Percentiles rank a stretch among this genome's conserved stretches.
Evolutionary conservation across 148 eudicot genomes (phyloP).

Genomic region (Salicornia ramosissima): DNA sequence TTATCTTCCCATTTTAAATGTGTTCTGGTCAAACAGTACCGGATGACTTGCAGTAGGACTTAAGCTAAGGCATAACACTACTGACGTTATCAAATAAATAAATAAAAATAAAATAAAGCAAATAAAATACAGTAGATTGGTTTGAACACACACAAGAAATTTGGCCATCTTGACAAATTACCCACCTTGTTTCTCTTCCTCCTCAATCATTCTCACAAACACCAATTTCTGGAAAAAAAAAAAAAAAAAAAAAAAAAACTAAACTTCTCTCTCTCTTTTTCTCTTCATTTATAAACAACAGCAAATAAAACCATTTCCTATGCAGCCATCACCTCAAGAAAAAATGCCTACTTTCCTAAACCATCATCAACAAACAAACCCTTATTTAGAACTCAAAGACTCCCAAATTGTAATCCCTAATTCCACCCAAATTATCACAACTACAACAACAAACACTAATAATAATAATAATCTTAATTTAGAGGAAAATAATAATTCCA

Average conservation of each 20-base stretch:
- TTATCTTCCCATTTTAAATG: no score
- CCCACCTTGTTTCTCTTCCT: neutral
- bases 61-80: no score
- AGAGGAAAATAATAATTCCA: neutral
- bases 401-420: conserved; percentile 12
- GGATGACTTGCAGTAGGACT: no score
- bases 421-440: conserved; percentile 5
- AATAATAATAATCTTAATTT: neutral
- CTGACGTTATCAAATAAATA: no score
- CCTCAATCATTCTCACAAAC: conserved; percentile 16
- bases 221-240: no score
- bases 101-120: conserved; percentile 9
- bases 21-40: no score
- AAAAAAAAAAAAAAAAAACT: no score
- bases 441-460: neutral
- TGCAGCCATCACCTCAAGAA: conserved; percentile 18
- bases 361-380: conserved; percentile 14
- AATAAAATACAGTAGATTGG: neutral
- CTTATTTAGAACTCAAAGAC: conserved; percentile 16
- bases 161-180: no score
- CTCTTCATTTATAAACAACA: neutral
- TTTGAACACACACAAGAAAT: conserved; percentile 9
- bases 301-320: conserved; percentile 3
- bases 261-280: neutral
- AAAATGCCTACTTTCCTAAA: conserved; percentile 27